Percentiles rank a stretch among this genome's conserved stretches.
Conservation (phyloP, 192 early-diverging fungal genomes). For the Thoreauomyces humboldtii region DNA sequence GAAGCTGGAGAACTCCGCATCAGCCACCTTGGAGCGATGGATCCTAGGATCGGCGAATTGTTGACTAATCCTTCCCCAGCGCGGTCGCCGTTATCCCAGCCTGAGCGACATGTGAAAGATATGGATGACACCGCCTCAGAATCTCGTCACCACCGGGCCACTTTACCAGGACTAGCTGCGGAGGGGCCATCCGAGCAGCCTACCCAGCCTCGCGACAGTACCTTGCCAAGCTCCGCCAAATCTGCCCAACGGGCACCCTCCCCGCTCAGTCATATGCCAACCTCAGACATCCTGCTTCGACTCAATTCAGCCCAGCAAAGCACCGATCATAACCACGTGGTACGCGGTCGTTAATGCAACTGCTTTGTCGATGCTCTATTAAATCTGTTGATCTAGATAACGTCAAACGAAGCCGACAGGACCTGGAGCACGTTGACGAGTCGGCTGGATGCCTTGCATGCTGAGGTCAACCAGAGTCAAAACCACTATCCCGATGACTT, state of each 20-base stretch:
- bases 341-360: not conserved
- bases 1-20: not conserved
- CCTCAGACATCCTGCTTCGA: not conserved
- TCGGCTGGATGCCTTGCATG: conserved; percentile 3
- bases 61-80: too few species aligned
- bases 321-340: not conserved
- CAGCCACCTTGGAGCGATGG: not conserved
- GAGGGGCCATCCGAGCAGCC: too few species aligned
- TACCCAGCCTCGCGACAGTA: too few species aligned
- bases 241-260: too few species aligned
- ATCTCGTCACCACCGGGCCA: not conserved
- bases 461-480: not conserved
- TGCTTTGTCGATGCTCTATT: not conserved
- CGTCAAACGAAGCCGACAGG: not conserved
- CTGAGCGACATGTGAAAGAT: not conserved
- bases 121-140: not conserved
- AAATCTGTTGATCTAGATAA: not conserved
- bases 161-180: too few species aligned
- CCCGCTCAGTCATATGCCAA: too few species aligned
- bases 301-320: not conserved
- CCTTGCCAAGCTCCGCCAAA: too few species aligned
- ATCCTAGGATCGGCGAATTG: too few species aligned
- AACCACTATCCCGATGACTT: not conserved
- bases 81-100: not conserved
- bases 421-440: not conserved